Conservation (phyloP, 2,329 filamentous ascomycete genomes). For the Lecanosticta acicola region DNA sequence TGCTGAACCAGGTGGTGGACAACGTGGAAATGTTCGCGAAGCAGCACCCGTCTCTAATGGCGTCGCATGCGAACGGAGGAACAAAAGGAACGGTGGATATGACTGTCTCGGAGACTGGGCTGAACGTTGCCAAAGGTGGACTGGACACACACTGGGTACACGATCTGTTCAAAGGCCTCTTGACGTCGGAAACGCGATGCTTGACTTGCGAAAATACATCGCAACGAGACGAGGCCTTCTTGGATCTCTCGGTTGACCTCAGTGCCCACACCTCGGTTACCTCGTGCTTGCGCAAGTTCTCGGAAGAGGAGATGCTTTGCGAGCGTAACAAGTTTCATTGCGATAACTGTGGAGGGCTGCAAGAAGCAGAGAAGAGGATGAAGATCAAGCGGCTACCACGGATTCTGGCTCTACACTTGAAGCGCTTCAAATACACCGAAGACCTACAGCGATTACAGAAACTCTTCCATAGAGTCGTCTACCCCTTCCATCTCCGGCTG, state of each 20-base stretch:
- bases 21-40: conserved; percentile 87
- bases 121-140: conserved; percentile 19
- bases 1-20: conserved; percentile 92
- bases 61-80: conserved; percentile 22
- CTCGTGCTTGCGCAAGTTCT: conserved; percentile 91
- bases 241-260: conserved; percentile 92
- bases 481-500: conserved; percentile 90
- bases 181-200: conserved; percentile 95
- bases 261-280: conserved; percentile 95
- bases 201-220: conserved; percentile 94
- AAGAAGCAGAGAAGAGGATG: conserved; percentile 98
- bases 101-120: conserved; percentile 13
- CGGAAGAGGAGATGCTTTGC: conserved; percentile 95
- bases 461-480: conserved; percentile 92
- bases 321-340: conserved; percentile 99
- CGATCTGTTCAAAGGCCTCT: conserved; percentile 88
- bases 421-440: conserved; percentile 97
- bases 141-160: conserved; percentile 72
- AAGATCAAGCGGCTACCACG: conserved; percentile 94
- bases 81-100: conserved; percentile 19
- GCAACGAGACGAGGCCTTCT: conserved; percentile 88
- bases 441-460: conserved; percentile 91
- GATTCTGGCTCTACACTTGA: conserved; percentile 85
- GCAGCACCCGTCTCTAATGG: conserved; percentile 45
- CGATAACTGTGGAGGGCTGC: conserved; percentile 90